Percentiles rank a stretch among this genome's conserved stretches.
These are phyloP conservation scores for Trypanosoma scelopori DNA, from an alignment of 208 protist genomes.

Conservation along the genomic window DNA sequence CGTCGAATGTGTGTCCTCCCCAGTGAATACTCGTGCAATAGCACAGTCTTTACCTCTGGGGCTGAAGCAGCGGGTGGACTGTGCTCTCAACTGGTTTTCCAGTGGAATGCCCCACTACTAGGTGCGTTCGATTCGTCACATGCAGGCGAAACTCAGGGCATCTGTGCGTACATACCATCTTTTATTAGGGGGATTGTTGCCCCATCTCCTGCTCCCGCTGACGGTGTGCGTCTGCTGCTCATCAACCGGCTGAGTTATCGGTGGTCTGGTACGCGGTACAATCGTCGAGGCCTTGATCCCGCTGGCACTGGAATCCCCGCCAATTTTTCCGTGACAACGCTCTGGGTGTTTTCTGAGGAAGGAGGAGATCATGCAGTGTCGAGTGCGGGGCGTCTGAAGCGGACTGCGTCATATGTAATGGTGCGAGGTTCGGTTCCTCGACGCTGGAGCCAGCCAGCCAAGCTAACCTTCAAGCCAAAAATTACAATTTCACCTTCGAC, in stretches of 20 bases:
- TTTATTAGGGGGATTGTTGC: constrained; percentile 67
- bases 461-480: constrained; percentile 67
- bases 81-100: constrained; percentile 26
- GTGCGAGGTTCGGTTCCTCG: constrained; percentile 79
- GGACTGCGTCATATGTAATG: constrained; percentile 54
- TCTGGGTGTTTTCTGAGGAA: constrained; percentile 54
- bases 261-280: constrained; percentile 84
- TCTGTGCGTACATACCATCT: constrained; percentile 39
- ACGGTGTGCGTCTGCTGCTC: constrained; percentile 37
- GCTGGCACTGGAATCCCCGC: constrained; percentile 62
- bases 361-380: background rate
- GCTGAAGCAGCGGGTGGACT: background rate
- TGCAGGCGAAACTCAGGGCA: background rate
- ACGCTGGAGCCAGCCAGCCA: constrained; percentile 76
- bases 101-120: constrained; percentile 37
- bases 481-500: constrained; percentile 46
- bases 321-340: constrained; percentile 70
- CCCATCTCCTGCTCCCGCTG: constrained; percentile 1
- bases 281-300: constrained; percentile 77
- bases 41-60: background rate
- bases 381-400: background rate
- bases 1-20: background rate
- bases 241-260: constrained; percentile 69
- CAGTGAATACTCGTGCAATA: background rate
- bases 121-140: constrained; percentile 18